Conservation (phyloP, 2,329 filamentous ascomycete species). For the Lizonia empirigonia region DNA sequence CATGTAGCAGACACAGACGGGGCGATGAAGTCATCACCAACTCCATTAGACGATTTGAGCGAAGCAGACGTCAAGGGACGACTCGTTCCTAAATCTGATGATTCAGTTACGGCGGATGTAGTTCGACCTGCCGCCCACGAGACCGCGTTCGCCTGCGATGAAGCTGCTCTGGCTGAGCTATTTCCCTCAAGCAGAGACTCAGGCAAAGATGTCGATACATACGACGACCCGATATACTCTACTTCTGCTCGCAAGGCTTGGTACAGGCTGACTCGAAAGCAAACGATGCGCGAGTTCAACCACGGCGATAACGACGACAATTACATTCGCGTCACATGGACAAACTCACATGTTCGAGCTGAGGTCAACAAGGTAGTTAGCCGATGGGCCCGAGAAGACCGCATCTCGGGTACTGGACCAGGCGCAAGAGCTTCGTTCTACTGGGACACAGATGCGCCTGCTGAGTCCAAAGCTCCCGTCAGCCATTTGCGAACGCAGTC, state of each 20-base stretch:
- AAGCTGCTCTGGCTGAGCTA: conserved; percentile 31
- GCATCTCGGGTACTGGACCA: conserved; percentile 44
- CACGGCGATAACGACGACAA: conserved; percentile 42
- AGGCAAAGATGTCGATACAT: conserved; percentile 21
- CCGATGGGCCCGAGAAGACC: conserved; percentile 48
- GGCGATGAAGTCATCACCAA: neutral
- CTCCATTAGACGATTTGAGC: neutral
- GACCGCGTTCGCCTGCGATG: conserved; percentile 19
- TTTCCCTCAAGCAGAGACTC: conserved; percentile 26
- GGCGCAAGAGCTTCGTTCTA: conserved; percentile 45
- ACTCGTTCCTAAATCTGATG: neutral
- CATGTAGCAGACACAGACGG: neutral
- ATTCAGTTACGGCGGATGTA: neutral
- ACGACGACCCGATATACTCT: conserved; percentile 41
- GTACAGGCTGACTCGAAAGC: conserved; percentile 48
- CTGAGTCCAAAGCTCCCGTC: conserved; percentile 19
- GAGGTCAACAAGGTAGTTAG: conserved; percentile 46
- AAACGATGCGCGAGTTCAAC: conserved; percentile 49
- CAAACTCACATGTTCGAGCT: conserved; percentile 37
- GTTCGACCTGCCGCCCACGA: neutral
- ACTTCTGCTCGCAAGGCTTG: conserved; percentile 47
- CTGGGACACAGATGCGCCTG: conserved; percentile 42
- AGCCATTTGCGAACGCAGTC: conserved; percentile 35
- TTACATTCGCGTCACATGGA: conserved; percentile 48
- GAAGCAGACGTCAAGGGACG: neutral